Percentiles rank a stretch among this genome's conserved stretches.
Evolutionary conservation across 208 protist genomes (phyloP).

Genomic region (Trypanosoma cruzi): DNA sequence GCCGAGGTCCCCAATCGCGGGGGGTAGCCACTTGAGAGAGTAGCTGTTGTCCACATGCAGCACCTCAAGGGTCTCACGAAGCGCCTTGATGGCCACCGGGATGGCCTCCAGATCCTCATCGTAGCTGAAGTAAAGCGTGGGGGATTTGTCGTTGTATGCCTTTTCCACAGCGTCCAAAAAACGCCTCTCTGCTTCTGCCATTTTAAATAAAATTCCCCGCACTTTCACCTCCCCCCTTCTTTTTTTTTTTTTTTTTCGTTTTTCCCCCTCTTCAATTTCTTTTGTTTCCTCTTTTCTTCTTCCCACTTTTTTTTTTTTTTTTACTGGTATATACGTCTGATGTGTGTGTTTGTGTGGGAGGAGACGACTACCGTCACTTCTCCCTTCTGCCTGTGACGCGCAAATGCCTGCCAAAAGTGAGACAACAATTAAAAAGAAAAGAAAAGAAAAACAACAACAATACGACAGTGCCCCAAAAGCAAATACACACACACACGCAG

Average conservation of each 20-base stretch:
- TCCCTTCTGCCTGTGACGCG: no score
- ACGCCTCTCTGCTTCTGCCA: constrained; percentile 19
- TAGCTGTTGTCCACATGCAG: constrained; percentile 89
- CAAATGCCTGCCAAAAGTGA: no score
- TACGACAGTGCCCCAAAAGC: no score
- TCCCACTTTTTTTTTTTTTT: constrained; percentile 10
- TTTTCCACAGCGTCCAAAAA: constrained; percentile 43
- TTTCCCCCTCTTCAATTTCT: background rate
- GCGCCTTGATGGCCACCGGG: constrained; percentile 38
- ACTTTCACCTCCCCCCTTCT: background rate
- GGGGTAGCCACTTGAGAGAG: constrained; percentile 44
- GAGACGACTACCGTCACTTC: no score
- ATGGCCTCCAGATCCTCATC: constrained; percentile 38
- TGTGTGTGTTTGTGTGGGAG: no score
- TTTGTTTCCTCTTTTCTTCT: background rate
- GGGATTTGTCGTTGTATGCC: constrained; percentile 44
- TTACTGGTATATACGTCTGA: no score
- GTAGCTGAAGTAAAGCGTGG: constrained; percentile 57
- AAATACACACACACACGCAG: no score
- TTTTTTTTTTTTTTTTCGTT: constrained; percentile 4
- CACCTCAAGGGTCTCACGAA: constrained; percentile 66
- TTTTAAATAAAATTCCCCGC: background rate
- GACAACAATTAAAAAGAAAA: no score
- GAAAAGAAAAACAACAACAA: no score
- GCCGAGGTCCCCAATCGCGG: constrained; percentile 58